phyloP scores from a whole-genome alignment of 2,329 filamentous ascomycete genomes.

The Colletotrichum sp. region DNA sequence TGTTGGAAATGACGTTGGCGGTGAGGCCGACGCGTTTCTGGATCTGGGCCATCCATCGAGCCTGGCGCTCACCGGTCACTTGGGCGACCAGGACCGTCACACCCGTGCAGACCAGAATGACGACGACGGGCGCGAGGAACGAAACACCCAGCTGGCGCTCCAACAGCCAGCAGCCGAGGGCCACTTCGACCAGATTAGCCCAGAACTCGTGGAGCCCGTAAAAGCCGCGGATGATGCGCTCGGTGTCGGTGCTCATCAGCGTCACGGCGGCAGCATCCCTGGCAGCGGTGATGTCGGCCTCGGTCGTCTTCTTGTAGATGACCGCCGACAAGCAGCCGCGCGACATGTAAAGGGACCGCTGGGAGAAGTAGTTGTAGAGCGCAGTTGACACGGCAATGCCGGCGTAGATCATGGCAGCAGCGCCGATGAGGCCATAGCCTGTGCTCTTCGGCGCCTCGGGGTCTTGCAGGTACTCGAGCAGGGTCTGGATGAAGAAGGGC shows the following conservation, averaged over 20 bases:
- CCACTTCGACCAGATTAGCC: slow-evolving; percentile 35
- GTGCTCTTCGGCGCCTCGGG: slow-evolving; percentile 23
- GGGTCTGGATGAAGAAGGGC: slow-evolving; percentile 44
- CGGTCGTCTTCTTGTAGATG: slow-evolving; percentile 35
- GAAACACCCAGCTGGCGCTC: slow-evolving; percentile 32
- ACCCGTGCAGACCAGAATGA: slow-evolving; percentile 27
- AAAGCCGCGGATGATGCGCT: slow-evolving; percentile 34
- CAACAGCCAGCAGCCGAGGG: slow-evolving; percentile 35
- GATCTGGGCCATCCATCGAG: slow-evolving; percentile 32
- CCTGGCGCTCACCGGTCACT: slow-evolving; percentile 26
- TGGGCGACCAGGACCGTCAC: slow-evolving; percentile 20
- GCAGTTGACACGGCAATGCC: slow-evolving; percentile 37
- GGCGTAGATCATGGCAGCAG: slow-evolving; percentile 31
- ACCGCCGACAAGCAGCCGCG: slow-evolving; percentile 30
- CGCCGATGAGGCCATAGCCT: slow-evolving; percentile 38
- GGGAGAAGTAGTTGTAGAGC: slow-evolving; percentile 34
- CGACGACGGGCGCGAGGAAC: slow-evolving; percentile 33
- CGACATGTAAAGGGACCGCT: slow-evolving; percentile 31
- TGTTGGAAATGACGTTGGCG: slow-evolving; percentile 25
- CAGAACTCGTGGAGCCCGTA: slow-evolving; percentile 36
- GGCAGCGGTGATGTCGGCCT: slow-evolving; percentile 23
- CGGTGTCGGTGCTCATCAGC: slow-evolving; percentile 42
- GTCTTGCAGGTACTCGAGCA: slow-evolving; percentile 35
- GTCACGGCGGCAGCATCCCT: slow-evolving; percentile 37
- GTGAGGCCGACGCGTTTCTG: slow-evolving; percentile 30